Evolutionary conservation across 768 basidiomycete species (phyloP).

Genomic region (Boletus sp.): DNA sequence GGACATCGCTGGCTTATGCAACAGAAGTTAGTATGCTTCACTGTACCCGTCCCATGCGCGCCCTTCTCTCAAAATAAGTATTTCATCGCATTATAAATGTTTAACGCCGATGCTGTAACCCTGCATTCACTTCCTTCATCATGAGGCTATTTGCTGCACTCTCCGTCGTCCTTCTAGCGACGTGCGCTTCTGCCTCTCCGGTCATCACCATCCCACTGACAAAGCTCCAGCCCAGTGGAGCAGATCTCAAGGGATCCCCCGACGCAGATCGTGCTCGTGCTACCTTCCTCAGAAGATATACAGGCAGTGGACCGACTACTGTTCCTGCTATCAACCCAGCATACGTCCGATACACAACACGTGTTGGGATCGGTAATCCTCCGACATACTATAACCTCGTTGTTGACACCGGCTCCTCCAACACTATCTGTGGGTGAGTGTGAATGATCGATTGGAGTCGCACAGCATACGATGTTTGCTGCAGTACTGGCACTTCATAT

Average conservation of each 20-base stretch:
- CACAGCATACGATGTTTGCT: neutral
- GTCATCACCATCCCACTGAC: slow-evolving; percentile 5
- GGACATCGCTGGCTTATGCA: no score
- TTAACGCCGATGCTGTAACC: neutral
- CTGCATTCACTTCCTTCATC: neutral
- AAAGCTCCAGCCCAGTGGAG: slow-evolving; percentile 3
- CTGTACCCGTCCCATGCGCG: no score
- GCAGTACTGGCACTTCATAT: slow-evolving; percentile 21
- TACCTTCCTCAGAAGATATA: neutral
- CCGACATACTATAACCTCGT: slow-evolving; percentile 28
- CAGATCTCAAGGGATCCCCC: slow-evolving; percentile 11
- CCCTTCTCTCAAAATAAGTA: neutral
- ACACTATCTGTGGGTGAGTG: slow-evolving; percentile 27
- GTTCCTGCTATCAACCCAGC: slow-evolving; percentile 11
- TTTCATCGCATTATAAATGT: slow-evolving; percentile 6
- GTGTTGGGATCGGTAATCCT: slow-evolving; percentile 28
- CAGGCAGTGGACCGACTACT: neutral
- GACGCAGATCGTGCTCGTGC: slow-evolving; percentile 19
- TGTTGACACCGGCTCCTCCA: slow-evolving; percentile 35
- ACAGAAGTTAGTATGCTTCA: no score
- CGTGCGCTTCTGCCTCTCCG: slow-evolving; percentile 5
- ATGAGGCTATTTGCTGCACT: slow-evolving; percentile 15
- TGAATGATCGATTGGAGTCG: neutral
- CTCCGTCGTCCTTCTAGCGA: slow-evolving; percentile 7
- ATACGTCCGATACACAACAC: slow-evolving; percentile 17